phyloP scores from a whole-genome alignment of 176 grass and related monocot genomes.

The Oryza australiensis region DNA sequence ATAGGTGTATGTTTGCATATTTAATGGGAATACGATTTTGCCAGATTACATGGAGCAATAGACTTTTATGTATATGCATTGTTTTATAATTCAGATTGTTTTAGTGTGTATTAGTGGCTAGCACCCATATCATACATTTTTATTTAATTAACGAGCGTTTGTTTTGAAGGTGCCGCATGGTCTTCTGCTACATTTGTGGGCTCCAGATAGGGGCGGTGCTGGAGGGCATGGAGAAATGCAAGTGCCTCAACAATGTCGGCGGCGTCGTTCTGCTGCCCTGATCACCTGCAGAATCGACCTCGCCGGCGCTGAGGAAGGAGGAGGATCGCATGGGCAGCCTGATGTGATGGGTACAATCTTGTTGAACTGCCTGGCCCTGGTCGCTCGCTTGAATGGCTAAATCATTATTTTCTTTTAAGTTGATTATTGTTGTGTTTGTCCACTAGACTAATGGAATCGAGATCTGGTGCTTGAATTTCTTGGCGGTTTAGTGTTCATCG shows the following conservation, averaged over 20 bases:
- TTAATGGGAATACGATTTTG: neutral
- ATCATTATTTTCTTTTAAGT: neutral
- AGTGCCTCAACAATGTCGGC: neutral
- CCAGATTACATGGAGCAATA: no score
- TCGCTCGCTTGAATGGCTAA: no score
- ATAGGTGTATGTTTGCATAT: neutral
- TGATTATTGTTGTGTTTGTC: neutral
- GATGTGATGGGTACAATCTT: no score
- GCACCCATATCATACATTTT: no score
- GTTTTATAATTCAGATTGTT: no score
- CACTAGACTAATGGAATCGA: neutral
- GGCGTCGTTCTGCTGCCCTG: neutral
- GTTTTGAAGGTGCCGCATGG: neutral
- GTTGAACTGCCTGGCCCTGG: neutral
- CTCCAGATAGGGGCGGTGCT: neutral
- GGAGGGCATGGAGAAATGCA: neutral
- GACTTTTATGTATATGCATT: no score
- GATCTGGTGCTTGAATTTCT: neutral
- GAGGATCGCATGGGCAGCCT: neutral
- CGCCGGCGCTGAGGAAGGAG: neutral
- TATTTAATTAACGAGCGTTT: no score
- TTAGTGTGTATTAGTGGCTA: no score
- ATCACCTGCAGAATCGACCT: neutral
- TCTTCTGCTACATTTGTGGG: neutral
- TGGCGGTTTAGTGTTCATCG: neutral